Evolutionary conservation across 345 rosid species (phyloP).

Genomic region (Draba incana): DNA sequence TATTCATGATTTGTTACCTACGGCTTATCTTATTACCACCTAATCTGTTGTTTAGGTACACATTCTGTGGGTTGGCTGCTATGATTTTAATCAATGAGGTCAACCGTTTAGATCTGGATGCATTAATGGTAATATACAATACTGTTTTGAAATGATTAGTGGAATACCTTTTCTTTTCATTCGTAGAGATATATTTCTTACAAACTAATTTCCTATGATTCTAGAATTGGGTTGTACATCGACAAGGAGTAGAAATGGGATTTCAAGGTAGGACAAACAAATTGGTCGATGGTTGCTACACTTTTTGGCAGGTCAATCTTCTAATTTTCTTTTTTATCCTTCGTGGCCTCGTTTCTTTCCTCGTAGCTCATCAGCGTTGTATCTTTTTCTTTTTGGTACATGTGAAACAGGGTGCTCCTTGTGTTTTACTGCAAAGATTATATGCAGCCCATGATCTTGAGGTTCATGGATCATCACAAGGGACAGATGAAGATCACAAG

Average conservation of each 20-base stretch:
- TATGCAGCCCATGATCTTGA: constrained; percentile 19
- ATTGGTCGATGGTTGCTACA: constrained; percentile 96
- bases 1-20: constrained; percentile 8
- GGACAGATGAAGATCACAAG: constrained; percentile 48
- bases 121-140: constrained; percentile 63
- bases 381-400: background rate
- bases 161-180: constrained; percentile 9
- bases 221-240: constrained; percentile 83
- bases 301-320: constrained; percentile 91
- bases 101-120: constrained; percentile 65
- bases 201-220: constrained; percentile 16
- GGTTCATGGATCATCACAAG: constrained; percentile 52
- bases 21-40: constrained; percentile 17
- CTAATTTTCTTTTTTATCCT: constrained; percentile 3
- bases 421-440: constrained; percentile 65
- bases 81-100: constrained; percentile 86
- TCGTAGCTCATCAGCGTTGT: background rate
- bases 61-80: constrained; percentile 94
- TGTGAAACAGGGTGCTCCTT: constrained; percentile 69
- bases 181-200: constrained; percentile 1
- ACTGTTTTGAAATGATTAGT: constrained; percentile 16
- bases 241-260: constrained; percentile 97
- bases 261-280: constrained; percentile 99
- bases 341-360: constrained; percentile 3
- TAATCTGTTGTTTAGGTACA: constrained; percentile 60